Conservation (phyloP, 345 rosid genomes). For the Populus davidiana region DNA sequence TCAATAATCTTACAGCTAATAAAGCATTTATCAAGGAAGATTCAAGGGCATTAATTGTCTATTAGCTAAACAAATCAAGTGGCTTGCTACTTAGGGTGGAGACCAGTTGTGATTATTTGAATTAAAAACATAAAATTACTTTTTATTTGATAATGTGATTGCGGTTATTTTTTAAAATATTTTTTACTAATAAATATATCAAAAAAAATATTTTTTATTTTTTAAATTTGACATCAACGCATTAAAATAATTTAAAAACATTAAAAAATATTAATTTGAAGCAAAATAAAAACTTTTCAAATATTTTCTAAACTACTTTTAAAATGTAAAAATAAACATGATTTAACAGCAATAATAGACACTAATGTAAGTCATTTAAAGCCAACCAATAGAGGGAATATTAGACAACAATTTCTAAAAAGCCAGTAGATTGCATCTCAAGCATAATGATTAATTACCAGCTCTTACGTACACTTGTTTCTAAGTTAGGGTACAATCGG, state of each 20-base stretch:
- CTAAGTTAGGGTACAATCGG: too few species aligned
- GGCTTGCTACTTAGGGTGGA: constrained; percentile 15
- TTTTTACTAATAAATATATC: too few species aligned
- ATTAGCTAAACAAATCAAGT: background rate
- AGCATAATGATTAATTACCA: background rate
- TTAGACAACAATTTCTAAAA: background rate
- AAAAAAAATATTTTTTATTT: too few species aligned
- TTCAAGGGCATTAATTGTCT: background rate
- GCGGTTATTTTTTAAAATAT: too few species aligned
- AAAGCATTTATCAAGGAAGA: background rate
- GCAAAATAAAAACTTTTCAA: too few species aligned
- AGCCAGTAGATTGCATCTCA: background rate
- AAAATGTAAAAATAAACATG: too few species aligned
- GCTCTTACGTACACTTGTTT: too few species aligned
- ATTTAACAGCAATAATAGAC: background rate
- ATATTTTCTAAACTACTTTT: too few species aligned
- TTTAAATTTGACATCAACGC: too few species aligned
- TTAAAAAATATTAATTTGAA: too few species aligned
- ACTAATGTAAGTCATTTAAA: background rate
- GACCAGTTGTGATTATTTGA: constrained; percentile 13
- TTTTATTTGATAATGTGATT: too few species aligned
- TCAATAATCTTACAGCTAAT: background rate
- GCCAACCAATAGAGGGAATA: background rate
- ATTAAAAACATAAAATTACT: background rate
- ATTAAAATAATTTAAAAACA: too few species aligned